A percentile compares a stretch with the other conserved stretches of the same genome.
These are phyloP conservation scores for Phialocephala sp. DNA, from an alignment of 2,329 filamentous ascomycete species.

Conservation along the genomic window DNA sequence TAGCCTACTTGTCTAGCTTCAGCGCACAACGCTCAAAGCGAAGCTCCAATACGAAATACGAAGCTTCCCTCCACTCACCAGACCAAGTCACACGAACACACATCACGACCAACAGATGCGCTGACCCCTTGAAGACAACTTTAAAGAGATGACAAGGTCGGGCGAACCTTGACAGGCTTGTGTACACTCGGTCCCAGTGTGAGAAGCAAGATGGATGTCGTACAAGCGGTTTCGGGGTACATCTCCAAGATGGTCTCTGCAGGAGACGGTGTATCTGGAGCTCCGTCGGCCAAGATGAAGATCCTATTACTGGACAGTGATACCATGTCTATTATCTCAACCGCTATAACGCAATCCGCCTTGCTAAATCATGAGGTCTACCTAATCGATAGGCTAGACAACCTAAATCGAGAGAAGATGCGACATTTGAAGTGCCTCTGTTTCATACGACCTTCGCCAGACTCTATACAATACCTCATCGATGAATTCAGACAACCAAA, in stretches of 20 bases:
- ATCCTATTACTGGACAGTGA: constrained; percentile 92
- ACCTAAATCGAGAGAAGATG: constrained; percentile 92
- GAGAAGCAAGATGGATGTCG: constrained; percentile 76
- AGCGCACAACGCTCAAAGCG: not conserved
- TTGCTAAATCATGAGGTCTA: constrained; percentile 97
- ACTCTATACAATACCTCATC: constrained; percentile 91
- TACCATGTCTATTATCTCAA: constrained; percentile 92
- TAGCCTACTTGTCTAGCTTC: not conserved
- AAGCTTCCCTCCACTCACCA: not conserved
- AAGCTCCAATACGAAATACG: not conserved
- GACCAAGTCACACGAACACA: constrained; percentile 3
- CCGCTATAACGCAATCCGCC: constrained; percentile 92
- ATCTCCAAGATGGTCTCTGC: constrained; percentile 93
- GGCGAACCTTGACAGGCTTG: constrained; percentile 24
- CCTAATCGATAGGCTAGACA: constrained; percentile 95
- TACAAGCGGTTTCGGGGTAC: constrained; percentile 91
- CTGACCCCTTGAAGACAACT: not conserved
- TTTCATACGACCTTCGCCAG: constrained; percentile 88
- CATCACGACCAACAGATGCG: not conserved
- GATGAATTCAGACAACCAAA: constrained; percentile 96
- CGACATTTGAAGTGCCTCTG: constrained; percentile 92
- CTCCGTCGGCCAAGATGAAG: constrained; percentile 93
- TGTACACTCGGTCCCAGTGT: not conserved
- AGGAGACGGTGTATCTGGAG: constrained; percentile 71
- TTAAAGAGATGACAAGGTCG: constrained; percentile 32